A percentile compares a stretch with the other conserved stretches of the same genome.
These are phyloP conservation scores for Pythium myriotylum DNA, from an alignment of 352 stramenopile genomes.

Conservation along the genomic window DNA sequence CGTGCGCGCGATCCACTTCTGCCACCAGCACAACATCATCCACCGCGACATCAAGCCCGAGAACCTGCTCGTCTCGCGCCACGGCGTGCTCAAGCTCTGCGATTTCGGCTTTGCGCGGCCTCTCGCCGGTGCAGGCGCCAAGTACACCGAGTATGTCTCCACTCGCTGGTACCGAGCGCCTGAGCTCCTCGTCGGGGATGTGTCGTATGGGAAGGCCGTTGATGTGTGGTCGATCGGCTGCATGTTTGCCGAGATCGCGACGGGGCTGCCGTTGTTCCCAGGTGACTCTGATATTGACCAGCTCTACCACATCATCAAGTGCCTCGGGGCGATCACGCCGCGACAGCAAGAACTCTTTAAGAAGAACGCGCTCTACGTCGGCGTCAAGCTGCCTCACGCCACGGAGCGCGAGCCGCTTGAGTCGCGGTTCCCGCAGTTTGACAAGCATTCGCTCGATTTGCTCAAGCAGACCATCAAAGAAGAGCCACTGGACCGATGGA, in stretches of 20 bases:
- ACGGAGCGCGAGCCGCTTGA: slow-evolving; percentile 64
- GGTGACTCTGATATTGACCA: slow-evolving; percentile 97
- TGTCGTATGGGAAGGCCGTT: slow-evolving; percentile 95
- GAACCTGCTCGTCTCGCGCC: slow-evolving; percentile 93
- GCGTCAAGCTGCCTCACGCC: slow-evolving; percentile 70
- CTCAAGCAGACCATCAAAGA: slow-evolving; percentile 74
- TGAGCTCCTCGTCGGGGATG: slow-evolving; percentile 89
- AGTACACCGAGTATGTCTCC: slow-evolving; percentile 90
- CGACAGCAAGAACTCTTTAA: slow-evolving; percentile 81
- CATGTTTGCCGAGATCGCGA: slow-evolving; percentile 96
- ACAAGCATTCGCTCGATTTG: slow-evolving; percentile 69
- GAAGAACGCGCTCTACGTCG: slow-evolving; percentile 82
- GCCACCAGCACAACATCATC: slow-evolving; percentile 96
- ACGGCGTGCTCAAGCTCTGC: slow-evolving; percentile 94
- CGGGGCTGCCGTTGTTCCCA: slow-evolving; percentile 95
- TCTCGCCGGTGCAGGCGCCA: slow-evolving; percentile 61
- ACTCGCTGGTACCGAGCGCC: slow-evolving; percentile 96
- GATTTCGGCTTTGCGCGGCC: slow-evolving; percentile 88
- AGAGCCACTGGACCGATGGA: slow-evolving; percentile 81
- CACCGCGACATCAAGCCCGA: slow-evolving; percentile 95
- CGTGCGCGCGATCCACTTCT: slow-evolving; percentile 89
- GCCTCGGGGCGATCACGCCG: slow-evolving; percentile 67
- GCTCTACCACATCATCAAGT: slow-evolving; percentile 86
- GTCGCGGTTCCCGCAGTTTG: slow-evolving; percentile 63
- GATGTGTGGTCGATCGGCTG: slow-evolving; percentile 98